These are phyloP conservation scores for Monilinia vaccinii-corymbosi DNA, from an alignment of 2,329 filamentous ascomycete genomes.

Conservation along the genomic window DNA sequence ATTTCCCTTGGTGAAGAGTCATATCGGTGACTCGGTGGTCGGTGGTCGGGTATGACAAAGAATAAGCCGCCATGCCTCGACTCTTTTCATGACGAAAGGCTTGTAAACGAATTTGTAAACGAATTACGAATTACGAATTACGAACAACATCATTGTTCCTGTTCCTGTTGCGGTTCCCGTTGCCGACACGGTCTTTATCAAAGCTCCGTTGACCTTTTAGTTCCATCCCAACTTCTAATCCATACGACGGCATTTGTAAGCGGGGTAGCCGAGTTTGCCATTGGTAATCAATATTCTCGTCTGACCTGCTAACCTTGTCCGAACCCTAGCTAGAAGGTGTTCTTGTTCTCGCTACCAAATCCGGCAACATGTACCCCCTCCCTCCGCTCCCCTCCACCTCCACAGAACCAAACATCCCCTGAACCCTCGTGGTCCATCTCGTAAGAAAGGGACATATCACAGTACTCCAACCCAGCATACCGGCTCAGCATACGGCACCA, in stretches of 20 bases:
- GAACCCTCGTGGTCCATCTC: not conserved
- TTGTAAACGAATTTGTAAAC: not conserved
- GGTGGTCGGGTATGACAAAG: not conserved
- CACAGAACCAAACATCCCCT: not conserved
- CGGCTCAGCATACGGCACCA: not conserved
- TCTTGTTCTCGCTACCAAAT: not conserved
- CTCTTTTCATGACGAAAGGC: too few species aligned
- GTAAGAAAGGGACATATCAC: not conserved
- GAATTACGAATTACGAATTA: too few species aligned
- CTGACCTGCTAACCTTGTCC: not conserved
- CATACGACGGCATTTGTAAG: not conserved
- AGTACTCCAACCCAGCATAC: not conserved
- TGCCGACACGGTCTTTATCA: not conserved
- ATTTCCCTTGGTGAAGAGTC: not conserved
- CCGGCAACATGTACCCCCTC: not conserved
- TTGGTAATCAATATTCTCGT: not conserved
- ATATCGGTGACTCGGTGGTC: not conserved
- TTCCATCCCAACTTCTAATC: not conserved
- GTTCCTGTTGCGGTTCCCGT: too few species aligned
- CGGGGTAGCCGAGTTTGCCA: too few species aligned
- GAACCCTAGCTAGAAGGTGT: not conserved
- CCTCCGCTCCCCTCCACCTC: too few species aligned
- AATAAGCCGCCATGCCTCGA: not conserved
- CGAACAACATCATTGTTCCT: not conserved
- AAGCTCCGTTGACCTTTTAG: constrained; percentile 3